Evolutionary conservation across 805 yeast species (phyloP), one percentile per base, ranked within the genome.

Genomic region (Zygosaccharomyces gambellarensis): DNA sequence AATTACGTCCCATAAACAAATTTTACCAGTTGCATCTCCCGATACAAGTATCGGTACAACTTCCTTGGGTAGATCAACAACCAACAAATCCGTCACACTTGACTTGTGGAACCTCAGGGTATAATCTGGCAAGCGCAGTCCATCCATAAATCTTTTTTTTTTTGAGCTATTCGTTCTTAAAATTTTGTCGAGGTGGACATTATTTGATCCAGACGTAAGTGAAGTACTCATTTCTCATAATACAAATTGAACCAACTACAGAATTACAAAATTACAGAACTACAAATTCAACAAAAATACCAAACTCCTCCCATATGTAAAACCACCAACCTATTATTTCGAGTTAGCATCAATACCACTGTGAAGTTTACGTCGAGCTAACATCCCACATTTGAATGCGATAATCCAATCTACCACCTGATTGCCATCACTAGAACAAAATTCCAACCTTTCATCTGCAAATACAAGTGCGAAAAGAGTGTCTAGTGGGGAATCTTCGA

Each of bases 1-100:
- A 1, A 62, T 38, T 34, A 64, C 32, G 48, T 67, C 55, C 70
- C 69, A 65, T n/a, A 54, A 36, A 14, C 54, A 46, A 12, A 65
- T 23, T 2, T 21, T 32, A 3, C 71, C 71, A 1, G 43, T 25
- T 5, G 53, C 59, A 53, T 67, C 71, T 2, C 62, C 62, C 4
- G 68, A 62, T 3, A 62, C 25, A 11, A 66, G 48, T 9, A 42
- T 25, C 1, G 64, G 63, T 5, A 49, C 34, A 10, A 31, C 36
- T 10, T 40, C 30, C 21, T 29, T 27, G 5, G 49, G 46, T 32
- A 44, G 36, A 21, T 39, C 22, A 31, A 53, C 34, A 22, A 50
- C 46, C 17, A 43, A 36, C 31, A 58, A 38, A 23, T 47, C 44
- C 8, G 62, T 57, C 5, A 61, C 61, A 12, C 51, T 48, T 22